phyloP scores from a whole-genome alignment of 1,139 yeast species.

The Yamadazyma taylorii region DNA sequence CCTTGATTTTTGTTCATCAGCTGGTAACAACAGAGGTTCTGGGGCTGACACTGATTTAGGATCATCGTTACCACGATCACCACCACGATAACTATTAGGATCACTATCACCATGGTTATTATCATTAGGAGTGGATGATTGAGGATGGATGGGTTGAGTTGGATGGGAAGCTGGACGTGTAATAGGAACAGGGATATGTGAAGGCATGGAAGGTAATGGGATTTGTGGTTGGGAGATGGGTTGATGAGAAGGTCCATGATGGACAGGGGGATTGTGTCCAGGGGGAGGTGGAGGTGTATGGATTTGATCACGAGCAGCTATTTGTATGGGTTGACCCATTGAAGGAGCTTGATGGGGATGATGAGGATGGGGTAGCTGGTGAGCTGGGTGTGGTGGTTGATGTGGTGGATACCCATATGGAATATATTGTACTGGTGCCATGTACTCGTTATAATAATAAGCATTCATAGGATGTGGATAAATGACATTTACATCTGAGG shows the following conservation, averaged over 20 bases:
- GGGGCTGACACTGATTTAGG: conserved; percentile 1
- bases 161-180: not conserved
- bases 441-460: conserved; percentile 15
- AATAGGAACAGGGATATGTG: conserved; percentile 1
- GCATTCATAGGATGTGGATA: conserved; percentile 12
- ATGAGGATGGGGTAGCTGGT: conserved; percentile 4
- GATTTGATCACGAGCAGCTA: conserved; percentile 5
- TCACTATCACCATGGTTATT: too few relatives aligned
- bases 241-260: not conserved
- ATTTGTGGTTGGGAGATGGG: too few relatives aligned
- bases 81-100: too few relatives aligned
- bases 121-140: too few relatives aligned
- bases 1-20: too few relatives aligned
- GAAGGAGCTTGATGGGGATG: not conserved
- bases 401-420: conserved; percentile 10
- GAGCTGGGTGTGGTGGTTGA: conserved; percentile 6
- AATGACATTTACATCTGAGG: too few relatives aligned
- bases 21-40: too few relatives aligned
- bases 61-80: too few relatives aligned
- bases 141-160: too few relatives aligned
- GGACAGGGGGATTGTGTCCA: conserved; percentile 7
- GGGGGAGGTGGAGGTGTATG: conserved; percentile 3
- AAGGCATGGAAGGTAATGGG: not conserved
- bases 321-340: conserved; percentile 11
- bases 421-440: conserved; percentile 14